Evolutionary conservation across 192 early-diverging fungal species (phyloP), one percentile per base, ranked within the genome.

Genomic region (Phlyctochytrium arcticum): DNA sequence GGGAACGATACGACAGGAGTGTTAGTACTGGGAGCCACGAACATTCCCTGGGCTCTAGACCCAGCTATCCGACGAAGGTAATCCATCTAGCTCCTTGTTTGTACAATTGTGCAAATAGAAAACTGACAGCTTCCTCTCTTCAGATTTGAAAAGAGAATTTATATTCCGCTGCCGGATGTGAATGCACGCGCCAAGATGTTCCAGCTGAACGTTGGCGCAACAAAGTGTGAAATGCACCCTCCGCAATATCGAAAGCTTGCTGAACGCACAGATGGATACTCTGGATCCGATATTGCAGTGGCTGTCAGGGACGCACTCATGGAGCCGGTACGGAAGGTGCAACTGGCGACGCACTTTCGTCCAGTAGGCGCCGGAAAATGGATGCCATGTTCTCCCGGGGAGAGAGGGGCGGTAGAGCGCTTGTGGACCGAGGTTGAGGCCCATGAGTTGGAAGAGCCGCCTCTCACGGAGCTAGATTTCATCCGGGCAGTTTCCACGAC

Each of bases 31-130:
- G 96, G 92, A 1, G 96, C 95, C 6, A 98, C 94, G 3, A 99
- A 98, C 75, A 94, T 94, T 29, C 96, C 95, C 33, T 99, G 94
- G 96, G 87, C 91, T 34, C 74, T 99, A 48, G 96, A 98, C 78
- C 65, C 81, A 23, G 95, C 95, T 37, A 95, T 99, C 71, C 83
- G 95, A 26, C 77, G 96, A 69, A 81, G 95, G 85, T 84, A 72
- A 12, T 46, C 21, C 39, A 19, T n/a, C n/a, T n/a, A n/a, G n/a
- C n/a, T n/a, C n/a, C n/a, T n/a, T n/a, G n/a, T n/a, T n/a, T n/a
- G n/a, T n/a, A n/a, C n/a, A n/a, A n/a, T n/a, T n/a, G n/a, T n/a
- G n/a, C n/a, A n/a, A n/a, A n/a, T n/a, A n/a, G n/a, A n/a, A n/a
- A n/a, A n/a, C n/a, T n/a, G n/a, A n/a, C n/a, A n/a, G n/a, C n/a